Conservation (phyloP, 306 rosid species). For the Arachis hypogaea region DNA sequence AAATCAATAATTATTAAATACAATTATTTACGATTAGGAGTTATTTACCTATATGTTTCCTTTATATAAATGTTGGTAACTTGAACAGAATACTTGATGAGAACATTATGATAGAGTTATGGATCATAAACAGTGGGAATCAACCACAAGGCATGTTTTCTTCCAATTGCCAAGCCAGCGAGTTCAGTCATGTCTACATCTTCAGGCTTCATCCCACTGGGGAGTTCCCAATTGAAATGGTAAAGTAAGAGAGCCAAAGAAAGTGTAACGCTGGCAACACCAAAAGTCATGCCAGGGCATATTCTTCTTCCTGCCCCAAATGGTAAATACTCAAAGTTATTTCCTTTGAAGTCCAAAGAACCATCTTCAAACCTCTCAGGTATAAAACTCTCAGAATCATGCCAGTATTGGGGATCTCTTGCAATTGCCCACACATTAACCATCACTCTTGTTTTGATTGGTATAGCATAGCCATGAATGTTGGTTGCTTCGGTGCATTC, state of each 20-base stretch:
- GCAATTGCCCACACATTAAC: neutral
- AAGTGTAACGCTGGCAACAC: neutral
- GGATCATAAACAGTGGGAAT: conserved; percentile 18
- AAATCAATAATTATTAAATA: too few relatives aligned
- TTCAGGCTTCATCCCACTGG: conserved; percentile 8
- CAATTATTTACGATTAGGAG: too few relatives aligned
- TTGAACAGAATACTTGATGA: too few relatives aligned
- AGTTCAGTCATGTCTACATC: neutral
- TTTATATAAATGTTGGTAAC: too few relatives aligned
- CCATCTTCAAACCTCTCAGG: conserved; percentile 24
- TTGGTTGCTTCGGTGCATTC: neutral
- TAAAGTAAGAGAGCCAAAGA: conserved; percentile 13
- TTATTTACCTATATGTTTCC: too few relatives aligned
- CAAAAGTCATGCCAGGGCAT: neutral
- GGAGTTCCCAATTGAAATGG: conserved; percentile 29
- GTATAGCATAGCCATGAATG: conserved; percentile 3
- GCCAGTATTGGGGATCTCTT: conserved; percentile 28
- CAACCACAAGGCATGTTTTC: neutral
- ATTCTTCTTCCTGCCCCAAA: conserved; percentile 1
- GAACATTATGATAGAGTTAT: neutral
- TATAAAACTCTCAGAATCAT: conserved; percentile 8
- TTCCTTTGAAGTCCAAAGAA: neutral
- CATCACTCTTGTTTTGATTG: conserved; percentile 1
- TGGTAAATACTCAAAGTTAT: neutral
- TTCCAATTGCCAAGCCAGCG: neutral